Evolutionary conservation across 768 basidiomycete species (phyloP).

Genomic region (Suillus cothurnatus): DNA sequence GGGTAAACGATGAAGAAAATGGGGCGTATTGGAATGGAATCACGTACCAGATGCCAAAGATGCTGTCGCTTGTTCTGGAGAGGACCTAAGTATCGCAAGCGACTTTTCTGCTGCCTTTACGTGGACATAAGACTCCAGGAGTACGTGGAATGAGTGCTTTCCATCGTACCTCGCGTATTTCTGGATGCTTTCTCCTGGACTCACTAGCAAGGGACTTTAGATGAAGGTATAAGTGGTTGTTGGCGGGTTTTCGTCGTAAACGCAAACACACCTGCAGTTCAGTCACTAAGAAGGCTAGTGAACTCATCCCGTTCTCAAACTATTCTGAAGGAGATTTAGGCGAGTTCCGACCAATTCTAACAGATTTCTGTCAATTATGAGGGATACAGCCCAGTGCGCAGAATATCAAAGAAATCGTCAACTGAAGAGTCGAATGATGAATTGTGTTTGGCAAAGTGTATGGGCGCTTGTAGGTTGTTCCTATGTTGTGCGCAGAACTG

Average conservation of each 20-base stretch:
- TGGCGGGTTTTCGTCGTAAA: slow-evolving; percentile 11
- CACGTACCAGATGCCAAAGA: slow-evolving; percentile 72
- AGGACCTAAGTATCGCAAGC: slow-evolving; percentile 74
- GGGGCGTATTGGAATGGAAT: not conserved
- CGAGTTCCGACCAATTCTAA: not conserved
- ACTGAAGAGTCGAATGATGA: not conserved
- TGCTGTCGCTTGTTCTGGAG: slow-evolving; percentile 76
- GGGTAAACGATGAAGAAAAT: slow-evolving; percentile 15
- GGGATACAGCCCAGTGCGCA: not conserved
- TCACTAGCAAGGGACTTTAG: slow-evolving; percentile 84
- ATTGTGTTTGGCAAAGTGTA: not conserved
- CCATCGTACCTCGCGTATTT: slow-evolving; percentile 80
- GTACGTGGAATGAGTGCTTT: not conserved
- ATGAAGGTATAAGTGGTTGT: slow-evolving; percentile 12
- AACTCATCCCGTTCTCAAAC: slow-evolving; percentile 49
- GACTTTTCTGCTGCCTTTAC: slow-evolving; percentile 87
- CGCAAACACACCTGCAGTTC: slow-evolving; percentile 64
- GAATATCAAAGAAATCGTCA: not conserved
- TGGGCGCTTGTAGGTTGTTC: not conserved
- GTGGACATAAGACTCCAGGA: not conserved
- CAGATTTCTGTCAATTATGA: not conserved
- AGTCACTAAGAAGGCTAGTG: slow-evolving; percentile 68
- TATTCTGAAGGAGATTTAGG: not conserved
- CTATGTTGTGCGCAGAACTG: too few relatives aligned
- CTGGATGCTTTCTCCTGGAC: slow-evolving; percentile 86